Conservation (phyloP, 495 filamentous ascomycete genomes). For the Cercophora samala region DNA sequence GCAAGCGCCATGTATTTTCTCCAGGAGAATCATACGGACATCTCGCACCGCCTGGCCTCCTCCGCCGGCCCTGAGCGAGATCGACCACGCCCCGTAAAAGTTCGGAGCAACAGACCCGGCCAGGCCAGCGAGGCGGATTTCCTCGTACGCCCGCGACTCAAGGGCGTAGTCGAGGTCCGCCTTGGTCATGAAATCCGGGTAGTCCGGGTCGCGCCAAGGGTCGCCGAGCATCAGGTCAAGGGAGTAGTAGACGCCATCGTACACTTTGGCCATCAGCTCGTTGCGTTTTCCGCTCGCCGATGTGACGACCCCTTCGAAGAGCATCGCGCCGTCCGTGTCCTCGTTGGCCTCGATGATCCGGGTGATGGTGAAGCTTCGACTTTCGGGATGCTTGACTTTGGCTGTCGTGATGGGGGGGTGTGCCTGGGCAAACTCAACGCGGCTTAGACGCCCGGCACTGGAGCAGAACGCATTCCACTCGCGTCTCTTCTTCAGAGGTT, state of each 20-base stretch:
- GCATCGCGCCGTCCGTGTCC: too few relatives aligned
- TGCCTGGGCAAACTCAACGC: too few relatives aligned
- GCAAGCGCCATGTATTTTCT: background rate
- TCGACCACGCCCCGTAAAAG: background rate
- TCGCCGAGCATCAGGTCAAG: background rate
- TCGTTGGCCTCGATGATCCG: too few relatives aligned
- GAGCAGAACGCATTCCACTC: background rate
- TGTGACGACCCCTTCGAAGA: too few relatives aligned
- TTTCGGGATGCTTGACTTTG: too few relatives aligned
- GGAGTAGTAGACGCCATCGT: background rate
- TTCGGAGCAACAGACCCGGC: background rate
- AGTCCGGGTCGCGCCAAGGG: too few relatives aligned
- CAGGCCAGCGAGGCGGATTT: background rate
- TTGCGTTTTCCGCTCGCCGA: too few relatives aligned
- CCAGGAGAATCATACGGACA: constrained; percentile 1
- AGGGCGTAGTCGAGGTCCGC: background rate
- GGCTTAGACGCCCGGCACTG: too few relatives aligned
- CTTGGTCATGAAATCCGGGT: background rate
- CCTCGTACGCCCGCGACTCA: background rate
- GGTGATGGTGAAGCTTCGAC: too few relatives aligned
- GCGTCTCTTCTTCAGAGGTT: background rate
- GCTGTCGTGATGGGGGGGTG: too few relatives aligned
- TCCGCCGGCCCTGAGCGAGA: background rate
- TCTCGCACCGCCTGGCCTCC: background rate
- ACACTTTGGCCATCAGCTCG: background rate